A percentile compares a stretch with the other conserved stretches of the same genome.
Conservation (phyloP, 352 stramenopile genomes). For the Phytophthora tubulina region DNA sequence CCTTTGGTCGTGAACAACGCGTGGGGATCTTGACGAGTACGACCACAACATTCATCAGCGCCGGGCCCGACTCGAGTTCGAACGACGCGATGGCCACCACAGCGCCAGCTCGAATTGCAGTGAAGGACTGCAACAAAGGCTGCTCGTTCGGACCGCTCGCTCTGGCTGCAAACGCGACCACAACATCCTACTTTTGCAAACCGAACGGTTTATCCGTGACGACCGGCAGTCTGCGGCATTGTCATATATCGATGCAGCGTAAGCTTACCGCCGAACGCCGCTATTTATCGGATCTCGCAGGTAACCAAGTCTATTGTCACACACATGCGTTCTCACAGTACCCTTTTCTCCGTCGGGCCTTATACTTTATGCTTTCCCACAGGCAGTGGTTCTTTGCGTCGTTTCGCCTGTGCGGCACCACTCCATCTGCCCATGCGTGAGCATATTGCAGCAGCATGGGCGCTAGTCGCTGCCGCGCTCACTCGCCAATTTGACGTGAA, state of each 20-base stretch:
- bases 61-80: slow-evolving; percentile 71
- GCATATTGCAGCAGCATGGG: background rate
- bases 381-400: slow-evolving; percentile 6
- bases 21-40: slow-evolving; percentile 78
- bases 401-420: slow-evolving; percentile 10
- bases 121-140: slow-evolving; percentile 62
- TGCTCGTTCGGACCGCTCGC: slow-evolving; percentile 47
- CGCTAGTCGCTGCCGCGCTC: background rate
- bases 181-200: too few relatives aligned
- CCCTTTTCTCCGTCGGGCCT: background rate
- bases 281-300: background rate
- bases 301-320: background rate
- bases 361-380: background rate
- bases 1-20: background rate
- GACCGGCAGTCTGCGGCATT: too few relatives aligned
- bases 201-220: too few relatives aligned
- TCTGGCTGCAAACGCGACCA: too few relatives aligned
- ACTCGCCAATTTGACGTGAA: slow-evolving; percentile 1
- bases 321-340: background rate
- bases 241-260: too few relatives aligned
- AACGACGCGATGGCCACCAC: slow-evolving; percentile 73
- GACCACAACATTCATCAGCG: slow-evolving; percentile 73
- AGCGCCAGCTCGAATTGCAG: slow-evolving; percentile 79
- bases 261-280: too few relatives aligned
- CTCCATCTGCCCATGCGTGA: background rate